These are phyloP conservation scores for Clavispora carvajalis DNA, from an alignment of 805 yeast species.

Conservation along the genomic window DNA sequence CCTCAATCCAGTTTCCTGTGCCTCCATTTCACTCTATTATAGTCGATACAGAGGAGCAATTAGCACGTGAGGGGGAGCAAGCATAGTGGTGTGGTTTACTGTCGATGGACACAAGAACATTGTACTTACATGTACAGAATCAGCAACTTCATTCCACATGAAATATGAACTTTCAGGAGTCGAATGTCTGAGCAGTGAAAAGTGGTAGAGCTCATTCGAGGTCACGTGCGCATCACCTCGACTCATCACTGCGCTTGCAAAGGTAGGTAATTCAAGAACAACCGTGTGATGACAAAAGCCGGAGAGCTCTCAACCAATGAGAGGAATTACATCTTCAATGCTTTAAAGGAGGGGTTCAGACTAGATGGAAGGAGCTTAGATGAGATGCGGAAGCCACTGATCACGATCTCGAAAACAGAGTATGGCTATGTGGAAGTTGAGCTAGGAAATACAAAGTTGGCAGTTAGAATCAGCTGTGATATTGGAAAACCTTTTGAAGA, in stretches of 20 bases:
- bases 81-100: too few species aligned
- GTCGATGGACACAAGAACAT: too few species aligned
- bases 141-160: too few species aligned
- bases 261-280: neutral
- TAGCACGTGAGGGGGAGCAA: too few species aligned
- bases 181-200: too few species aligned
- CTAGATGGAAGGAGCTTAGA: conserved; percentile 64
- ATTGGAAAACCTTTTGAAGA: conserved; percentile 80
- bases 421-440: conserved; percentile 77
- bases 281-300: conserved; percentile 48
- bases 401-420: conserved; percentile 57
- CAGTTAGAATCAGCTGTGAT: conserved; percentile 69
- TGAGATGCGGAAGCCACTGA: conserved; percentile 57
- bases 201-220: too few species aligned
- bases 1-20: too few species aligned
- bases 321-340: conserved; percentile 52
- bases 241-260: neutral
- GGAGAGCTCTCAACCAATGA: conserved; percentile 63
- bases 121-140: too few species aligned
- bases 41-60: too few species aligned
- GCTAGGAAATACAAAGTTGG: conserved; percentile 68
- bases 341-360: conserved; percentile 58
- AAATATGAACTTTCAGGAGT: too few species aligned
- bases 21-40: too few species aligned
- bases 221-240: conserved; percentile 1